Percentiles rank a stretch among this genome's conserved stretches.
Evolutionary conservation across 257 asterid genomes (phyloP).

Genomic region (Solanum piurae): DNA sequence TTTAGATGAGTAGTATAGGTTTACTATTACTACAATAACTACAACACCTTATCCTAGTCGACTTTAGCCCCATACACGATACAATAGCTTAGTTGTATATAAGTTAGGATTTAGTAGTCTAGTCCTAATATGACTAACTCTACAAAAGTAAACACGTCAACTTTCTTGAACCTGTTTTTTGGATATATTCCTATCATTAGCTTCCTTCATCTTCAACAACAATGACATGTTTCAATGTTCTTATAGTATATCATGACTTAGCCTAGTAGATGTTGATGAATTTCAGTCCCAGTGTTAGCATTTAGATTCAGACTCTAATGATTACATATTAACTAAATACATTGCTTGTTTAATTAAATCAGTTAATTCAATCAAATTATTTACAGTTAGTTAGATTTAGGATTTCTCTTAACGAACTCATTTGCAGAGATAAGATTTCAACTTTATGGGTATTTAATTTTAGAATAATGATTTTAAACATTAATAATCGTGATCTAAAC

Average conservation of each 20-base stretch:
- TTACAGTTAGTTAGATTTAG: background rate
- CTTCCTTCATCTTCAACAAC: background rate
- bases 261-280: background rate
- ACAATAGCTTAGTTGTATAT: background rate
- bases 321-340: background rate
- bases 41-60: background rate
- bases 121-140: background rate
- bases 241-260: background rate
- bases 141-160: background rate
- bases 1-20: background rate
- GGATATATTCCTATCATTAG: background rate
- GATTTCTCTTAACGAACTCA: background rate
- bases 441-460: background rate
- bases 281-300: background rate
- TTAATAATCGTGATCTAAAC: background rate
- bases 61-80: background rate
- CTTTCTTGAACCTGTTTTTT: background rate
- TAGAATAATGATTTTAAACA: too few species aligned
- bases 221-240: background rate
- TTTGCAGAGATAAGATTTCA: background rate
- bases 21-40: background rate
- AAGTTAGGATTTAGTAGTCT: background rate
- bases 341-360: background rate
- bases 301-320: background rate
- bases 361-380: background rate